Percentiles rank a stretch among this genome's conserved stretches.
These are phyloP conservation scores for Stemphylium lycopersici DNA, from an alignment of 2,329 filamentous ascomycete species.

Conservation along the genomic window DNA sequence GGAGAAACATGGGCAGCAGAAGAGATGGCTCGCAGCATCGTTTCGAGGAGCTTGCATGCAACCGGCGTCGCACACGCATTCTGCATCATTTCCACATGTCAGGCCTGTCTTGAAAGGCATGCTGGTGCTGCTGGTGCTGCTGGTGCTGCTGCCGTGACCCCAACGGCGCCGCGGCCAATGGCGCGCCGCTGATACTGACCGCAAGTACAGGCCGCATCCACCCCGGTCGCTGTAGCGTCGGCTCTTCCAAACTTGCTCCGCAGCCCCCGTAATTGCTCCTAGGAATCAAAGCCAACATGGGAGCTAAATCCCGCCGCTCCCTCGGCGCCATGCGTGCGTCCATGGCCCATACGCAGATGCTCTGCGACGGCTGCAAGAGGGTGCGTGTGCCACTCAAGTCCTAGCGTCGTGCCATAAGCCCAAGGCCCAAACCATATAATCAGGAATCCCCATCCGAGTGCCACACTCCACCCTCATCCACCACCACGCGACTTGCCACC, in stretches of 20 bases:
- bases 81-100: slow-evolving; percentile 11
- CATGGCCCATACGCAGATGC: slow-evolving; percentile 5
- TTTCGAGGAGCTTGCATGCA: too few relatives aligned
- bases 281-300: slow-evolving; percentile 13
- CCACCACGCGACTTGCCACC: slow-evolving; percentile 32
- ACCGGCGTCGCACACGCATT: not conserved
- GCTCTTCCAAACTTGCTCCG: slow-evolving; percentile 20
- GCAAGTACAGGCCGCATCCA: slow-evolving; percentile 18
- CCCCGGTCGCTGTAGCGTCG: slow-evolving; percentile 19
- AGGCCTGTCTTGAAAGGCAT: not conserved
- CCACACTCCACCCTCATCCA: slow-evolving; percentile 14
- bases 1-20: too few relatives aligned
- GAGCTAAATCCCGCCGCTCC: slow-evolving; percentile 33
- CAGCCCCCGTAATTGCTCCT: slow-evolving; percentile 28
- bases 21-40: too few relatives aligned
- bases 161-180: slow-evolving; percentile 18
- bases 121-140: not conserved
- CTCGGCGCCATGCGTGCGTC: slow-evolving; percentile 19
- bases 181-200: slow-evolving; percentile 19
- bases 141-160: not conserved
- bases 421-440: slow-evolving; percentile 23
- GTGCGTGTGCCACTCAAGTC: slow-evolving; percentile 7
- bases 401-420: slow-evolving; percentile 16
- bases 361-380: not conserved
- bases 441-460: slow-evolving; percentile 12